A percentile compares a stretch with the other conserved stretches of the same genome.
These are phyloP conservation scores for Geranomyces michiganensis DNA, from an alignment of 192 early-diverging fungal genomes.

Conservation along the genomic window DNA sequence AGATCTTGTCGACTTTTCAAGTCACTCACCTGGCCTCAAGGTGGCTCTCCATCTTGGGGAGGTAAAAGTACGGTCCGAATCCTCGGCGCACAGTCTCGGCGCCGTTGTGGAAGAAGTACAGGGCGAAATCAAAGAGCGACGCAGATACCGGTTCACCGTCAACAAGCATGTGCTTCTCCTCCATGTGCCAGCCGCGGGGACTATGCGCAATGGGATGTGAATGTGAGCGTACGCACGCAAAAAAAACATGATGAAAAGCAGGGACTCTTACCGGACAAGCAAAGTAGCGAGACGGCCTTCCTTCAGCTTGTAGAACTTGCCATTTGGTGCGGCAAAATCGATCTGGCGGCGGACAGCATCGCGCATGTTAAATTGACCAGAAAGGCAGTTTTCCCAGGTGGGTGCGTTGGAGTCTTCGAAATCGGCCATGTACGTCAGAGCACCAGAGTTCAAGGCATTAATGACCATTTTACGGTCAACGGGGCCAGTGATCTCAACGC, in stretches of 20 bases:
- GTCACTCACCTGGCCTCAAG: conserved; percentile 75
- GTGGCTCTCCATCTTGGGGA: conserved; percentile 98
- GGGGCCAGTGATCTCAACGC: conserved; percentile 97
- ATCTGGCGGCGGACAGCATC: conserved; percentile 90
- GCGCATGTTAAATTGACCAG: conserved; percentile 91
- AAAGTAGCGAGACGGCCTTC: conserved; percentile 90
- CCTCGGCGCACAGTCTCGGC: conserved; percentile 78
- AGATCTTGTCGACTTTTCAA: neutral
- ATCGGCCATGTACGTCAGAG: conserved; percentile 97
- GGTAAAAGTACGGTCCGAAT: conserved; percentile 96
- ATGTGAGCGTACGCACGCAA: conserved; percentile 6
- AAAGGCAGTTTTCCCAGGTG: conserved; percentile 92
- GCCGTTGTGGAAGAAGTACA: conserved; percentile 99
- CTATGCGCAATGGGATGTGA: conserved; percentile 37
- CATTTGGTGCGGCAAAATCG: conserved; percentile 82
- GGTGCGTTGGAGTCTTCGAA: conserved; percentile 98
- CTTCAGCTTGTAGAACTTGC: conserved; percentile 91
- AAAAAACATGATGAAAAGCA: neutral
- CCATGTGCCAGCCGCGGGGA: conserved; percentile 98
- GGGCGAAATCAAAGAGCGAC: conserved; percentile 97
- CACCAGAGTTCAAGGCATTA: conserved; percentile 95
- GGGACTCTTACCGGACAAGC: conserved; percentile 71
- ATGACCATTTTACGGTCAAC: conserved; percentile 99
- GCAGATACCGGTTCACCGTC: conserved; percentile 91
- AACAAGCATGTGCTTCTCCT: conserved; percentile 91